These are phyloP conservation scores for Fusarium duplospermum DNA, from an alignment of 2,329 filamentous ascomycete genomes.

Conservation along the genomic window DNA sequence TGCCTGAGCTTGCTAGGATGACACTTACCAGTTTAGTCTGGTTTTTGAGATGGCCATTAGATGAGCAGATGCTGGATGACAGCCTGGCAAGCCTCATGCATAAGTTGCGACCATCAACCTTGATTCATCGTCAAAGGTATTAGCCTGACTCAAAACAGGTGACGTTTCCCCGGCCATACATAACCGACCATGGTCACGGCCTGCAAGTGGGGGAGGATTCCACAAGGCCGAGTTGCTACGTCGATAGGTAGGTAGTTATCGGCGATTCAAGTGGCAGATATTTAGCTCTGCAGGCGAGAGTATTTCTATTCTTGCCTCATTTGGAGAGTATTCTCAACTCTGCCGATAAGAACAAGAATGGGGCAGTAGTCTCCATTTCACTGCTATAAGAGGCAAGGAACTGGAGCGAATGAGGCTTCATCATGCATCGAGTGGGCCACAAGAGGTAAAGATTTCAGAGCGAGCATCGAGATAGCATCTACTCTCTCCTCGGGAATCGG, in stretches of 20 bases:
- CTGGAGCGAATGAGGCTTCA: not conserved
- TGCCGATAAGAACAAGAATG: not conserved
- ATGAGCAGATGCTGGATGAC: not conserved
- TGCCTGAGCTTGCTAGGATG: not conserved
- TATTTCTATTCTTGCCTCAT: constrained; percentile 1
- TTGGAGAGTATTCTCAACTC: not conserved
- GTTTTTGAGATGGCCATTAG: not conserved
- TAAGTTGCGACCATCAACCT: not conserved
- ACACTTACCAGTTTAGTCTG: not conserved
- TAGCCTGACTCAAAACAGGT: not conserved
- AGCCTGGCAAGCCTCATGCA: constrained; percentile 1
- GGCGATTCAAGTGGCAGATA: not conserved
- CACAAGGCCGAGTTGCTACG: not conserved
- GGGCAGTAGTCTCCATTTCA: not conserved
- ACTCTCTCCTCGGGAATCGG: constrained; percentile 24
- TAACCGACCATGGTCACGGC: constrained; percentile 4
- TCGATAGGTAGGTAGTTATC: not conserved
- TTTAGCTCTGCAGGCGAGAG: not conserved
- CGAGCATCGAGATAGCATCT: constrained; percentile 9
- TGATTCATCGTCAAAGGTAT: not conserved
- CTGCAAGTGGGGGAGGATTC: not conserved
- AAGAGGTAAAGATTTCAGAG: constrained; percentile 21
- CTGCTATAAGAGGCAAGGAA: not conserved
- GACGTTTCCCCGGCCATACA: not conserved
- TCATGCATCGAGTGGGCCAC: not conserved